Base-by-base conservation (phyloP, 2,329 filamentous ascomycete genomes). In the Colletotrichum karsti region DNA sequence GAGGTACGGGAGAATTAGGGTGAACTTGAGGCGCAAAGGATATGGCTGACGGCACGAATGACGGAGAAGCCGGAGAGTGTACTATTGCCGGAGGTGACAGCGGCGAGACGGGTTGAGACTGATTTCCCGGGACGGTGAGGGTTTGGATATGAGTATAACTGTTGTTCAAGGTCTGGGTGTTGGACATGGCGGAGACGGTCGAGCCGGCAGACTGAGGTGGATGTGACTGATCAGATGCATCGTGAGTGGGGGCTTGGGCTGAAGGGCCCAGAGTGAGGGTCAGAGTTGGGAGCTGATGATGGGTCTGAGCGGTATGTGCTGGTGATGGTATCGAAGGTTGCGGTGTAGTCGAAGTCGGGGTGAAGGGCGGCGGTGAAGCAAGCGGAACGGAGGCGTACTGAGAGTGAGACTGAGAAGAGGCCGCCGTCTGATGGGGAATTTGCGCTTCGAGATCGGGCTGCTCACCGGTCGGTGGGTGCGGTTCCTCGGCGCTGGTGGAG, bases 1-100 rank as follows among this genome's bases (percentile, higher is more conserved):
- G 65, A n/a, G 65, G 60, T 5, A 55, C 48, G 2, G 65, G 65
- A 10, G 65, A 68, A 24, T 68, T 64, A 4, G 65, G 65, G 39
- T 68, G 65, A 20, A 68, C 24, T 42, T 68, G 65, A 46, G 65
- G 65, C n/a, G 65, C 65, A 50, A 68, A 68, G 7, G 65, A 68
- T 18, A 68, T 68, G 30, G 65, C 65, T 26, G 65, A 68, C 3
- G 65, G 65, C 12, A 50, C 57, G 20, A 68, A 68, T 9, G 61
- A 64, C 37, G 60, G 53, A 30, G 65, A 64, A 13, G 24, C 20
- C 7, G 60, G 54, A 20, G 65, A 65, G 53, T 68, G 65, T 6
- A 59, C 13, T 7, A 46, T 41, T 3, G 53, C 53, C 24, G 60
- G 33, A 15, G 64, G 53, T 12, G 65, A 64, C 39, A 64, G 28